These are phyloP conservation scores for Gossypium mustelinum DNA, from an alignment of 345 rosid genomes.

Conservation along the genomic window DNA sequence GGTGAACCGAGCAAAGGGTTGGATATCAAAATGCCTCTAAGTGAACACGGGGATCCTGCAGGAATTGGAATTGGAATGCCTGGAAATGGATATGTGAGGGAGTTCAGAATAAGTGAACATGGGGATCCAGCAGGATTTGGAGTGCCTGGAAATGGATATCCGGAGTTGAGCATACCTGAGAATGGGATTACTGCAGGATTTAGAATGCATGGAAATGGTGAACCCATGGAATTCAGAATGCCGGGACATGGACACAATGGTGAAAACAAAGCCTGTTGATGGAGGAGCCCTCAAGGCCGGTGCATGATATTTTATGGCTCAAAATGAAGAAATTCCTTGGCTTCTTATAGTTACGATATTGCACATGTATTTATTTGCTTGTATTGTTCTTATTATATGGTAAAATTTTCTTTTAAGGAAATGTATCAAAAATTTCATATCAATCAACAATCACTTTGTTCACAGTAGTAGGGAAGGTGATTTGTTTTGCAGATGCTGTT, in stretches of 20 bases:
- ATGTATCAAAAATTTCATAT: no score
- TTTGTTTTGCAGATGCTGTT: no score
- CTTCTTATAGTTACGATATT: neutral
- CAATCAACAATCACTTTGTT: no score
- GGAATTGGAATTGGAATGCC: neutral
- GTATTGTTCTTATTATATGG: neutral
- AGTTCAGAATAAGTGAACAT: neutral
- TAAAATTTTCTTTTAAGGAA: no score
- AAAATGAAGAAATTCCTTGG: neutral
- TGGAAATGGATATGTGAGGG: neutral
- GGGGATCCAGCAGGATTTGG: neutral
- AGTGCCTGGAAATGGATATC: neutral
- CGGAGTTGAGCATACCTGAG: neutral
- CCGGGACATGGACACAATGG: neutral
- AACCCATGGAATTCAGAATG: neutral
- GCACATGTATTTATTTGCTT: neutral
- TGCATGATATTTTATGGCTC: constrained; percentile 6
- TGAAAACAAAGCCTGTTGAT: constrained; percentile 18
- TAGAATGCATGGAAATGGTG: neutral
- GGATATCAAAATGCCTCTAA: neutral
- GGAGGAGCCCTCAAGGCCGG: constrained; percentile 10
- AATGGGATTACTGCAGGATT: neutral
- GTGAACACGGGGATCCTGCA: no score
- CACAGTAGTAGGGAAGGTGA: no score
- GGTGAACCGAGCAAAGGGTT: constrained; percentile 15